phyloP scores from a whole-genome alignment of 352 stramenopile genomes.

The Phytophthora lateralis region DNA sequence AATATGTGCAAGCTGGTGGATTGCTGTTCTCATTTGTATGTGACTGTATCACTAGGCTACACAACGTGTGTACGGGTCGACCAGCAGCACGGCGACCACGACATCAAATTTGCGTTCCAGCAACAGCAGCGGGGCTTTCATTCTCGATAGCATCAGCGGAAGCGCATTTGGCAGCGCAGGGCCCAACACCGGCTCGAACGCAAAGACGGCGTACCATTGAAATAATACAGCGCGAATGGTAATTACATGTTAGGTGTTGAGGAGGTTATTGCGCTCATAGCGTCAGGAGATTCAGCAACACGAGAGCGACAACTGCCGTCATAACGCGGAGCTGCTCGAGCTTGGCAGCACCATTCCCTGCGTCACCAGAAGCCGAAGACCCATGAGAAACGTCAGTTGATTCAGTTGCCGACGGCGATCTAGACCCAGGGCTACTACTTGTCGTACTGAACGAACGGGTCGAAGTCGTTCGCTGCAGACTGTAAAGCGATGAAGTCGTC shows the following conservation, averaged over 20 bases:
- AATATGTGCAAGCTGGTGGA: neutral
- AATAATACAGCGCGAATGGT: slow-evolving; percentile 5
- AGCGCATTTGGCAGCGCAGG: slow-evolving; percentile 42
- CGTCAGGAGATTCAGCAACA: slow-evolving; percentile 1
- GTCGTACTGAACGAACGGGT: slow-evolving; percentile 26
- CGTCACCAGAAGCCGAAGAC: slow-evolving; percentile 14
- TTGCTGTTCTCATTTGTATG: too few relatives aligned
- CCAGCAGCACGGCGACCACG: slow-evolving; percentile 27
- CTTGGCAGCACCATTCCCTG: slow-evolving; percentile 14
- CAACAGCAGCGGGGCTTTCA: slow-evolving; percentile 52
- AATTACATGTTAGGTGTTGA: neutral
- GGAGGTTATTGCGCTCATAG: slow-evolving; percentile 1
- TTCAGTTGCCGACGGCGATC: neutral
- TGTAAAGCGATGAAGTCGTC: slow-evolving; percentile 19
- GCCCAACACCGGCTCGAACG: slow-evolving; percentile 29
- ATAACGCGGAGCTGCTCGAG: neutral
- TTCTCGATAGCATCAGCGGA: slow-evolving; percentile 50
- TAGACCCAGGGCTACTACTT: neutral
- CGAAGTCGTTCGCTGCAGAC: slow-evolving; percentile 21
- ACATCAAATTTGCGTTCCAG: slow-evolving; percentile 46
- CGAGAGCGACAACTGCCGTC: neutral
- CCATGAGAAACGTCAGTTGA: slow-evolving; percentile 10
- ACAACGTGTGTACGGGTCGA: slow-evolving; percentile 47
- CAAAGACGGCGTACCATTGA: slow-evolving; percentile 30
- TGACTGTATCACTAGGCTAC: slow-evolving; percentile 29